Percentiles rank a stretch among this genome's conserved stretches.
phyloP scores from a whole-genome alignment of 768 basidiomycete genomes.

The Hirschioporus abietinus region DNA sequence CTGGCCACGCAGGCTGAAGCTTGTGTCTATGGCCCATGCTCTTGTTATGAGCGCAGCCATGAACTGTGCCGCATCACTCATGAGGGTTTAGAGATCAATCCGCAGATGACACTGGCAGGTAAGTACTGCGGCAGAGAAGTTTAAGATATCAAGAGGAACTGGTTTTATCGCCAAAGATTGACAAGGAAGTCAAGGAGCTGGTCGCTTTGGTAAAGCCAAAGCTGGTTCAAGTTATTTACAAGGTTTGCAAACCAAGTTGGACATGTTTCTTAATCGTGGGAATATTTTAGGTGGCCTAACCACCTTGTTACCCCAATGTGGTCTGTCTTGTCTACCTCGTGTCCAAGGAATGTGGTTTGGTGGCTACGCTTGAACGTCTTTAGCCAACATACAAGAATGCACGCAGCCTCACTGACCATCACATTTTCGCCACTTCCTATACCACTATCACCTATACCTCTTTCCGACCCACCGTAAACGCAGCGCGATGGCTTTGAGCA shows the following conservation, averaged over 20 bases:
- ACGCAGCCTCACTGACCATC: not conserved
- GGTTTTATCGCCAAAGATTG: not conserved
- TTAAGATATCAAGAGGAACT: not conserved
- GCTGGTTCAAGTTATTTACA: not conserved
- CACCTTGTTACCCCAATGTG: not conserved
- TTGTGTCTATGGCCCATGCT: not conserved
- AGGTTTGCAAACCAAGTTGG: not conserved
- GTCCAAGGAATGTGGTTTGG: not conserved
- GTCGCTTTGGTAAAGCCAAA: not conserved
- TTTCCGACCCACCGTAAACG: not conserved
- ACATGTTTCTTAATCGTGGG: not conserved
- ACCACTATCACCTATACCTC: not conserved
- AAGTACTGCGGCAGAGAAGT: not conserved
- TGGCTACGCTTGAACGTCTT: not conserved
- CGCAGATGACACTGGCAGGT: not conserved
- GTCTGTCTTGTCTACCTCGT: not conserved
- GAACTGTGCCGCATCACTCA: not conserved
- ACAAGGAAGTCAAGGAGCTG: not conserved
- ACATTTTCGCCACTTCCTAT: not conserved
- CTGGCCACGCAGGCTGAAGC: not conserved
- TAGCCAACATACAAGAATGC: not conserved
- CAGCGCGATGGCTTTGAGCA: not conserved
- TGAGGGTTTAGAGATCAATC: not conserved
- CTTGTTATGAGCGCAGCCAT: not conserved
- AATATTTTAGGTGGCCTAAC: not conserved